Conservation (phyloP, 2,329 filamentous ascomycete genomes). For the Gnomoniopsis smithogilvyi region DNA sequence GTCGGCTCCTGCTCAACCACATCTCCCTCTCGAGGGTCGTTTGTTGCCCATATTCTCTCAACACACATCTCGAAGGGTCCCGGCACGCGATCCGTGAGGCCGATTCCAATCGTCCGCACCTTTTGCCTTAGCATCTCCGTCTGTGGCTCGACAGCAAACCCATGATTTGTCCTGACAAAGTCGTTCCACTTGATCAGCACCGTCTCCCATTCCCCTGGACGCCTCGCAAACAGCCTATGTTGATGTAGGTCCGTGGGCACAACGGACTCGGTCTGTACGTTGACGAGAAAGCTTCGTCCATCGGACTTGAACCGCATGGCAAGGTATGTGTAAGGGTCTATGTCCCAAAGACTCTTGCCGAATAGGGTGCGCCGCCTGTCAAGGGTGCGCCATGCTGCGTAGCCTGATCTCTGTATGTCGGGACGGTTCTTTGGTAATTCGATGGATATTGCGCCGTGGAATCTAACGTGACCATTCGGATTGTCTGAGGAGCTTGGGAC, state of each 20-base stretch:
- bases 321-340: slow-evolving; percentile 84
- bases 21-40: slow-evolving; percentile 46
- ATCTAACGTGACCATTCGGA: slow-evolving; percentile 63
- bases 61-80: slow-evolving; percentile 87
- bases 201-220: slow-evolving; percentile 89
- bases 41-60: slow-evolving; percentile 88
- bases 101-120: slow-evolving; percentile 80
- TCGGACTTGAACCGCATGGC: slow-evolving; percentile 88
- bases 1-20: slow-evolving; percentile 19
- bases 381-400: slow-evolving; percentile 83
- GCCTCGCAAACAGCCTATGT: slow-evolving; percentile 77
- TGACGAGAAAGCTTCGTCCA: slow-evolving; percentile 88
- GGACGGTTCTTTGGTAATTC: slow-evolving; percentile 72
- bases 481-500: slow-evolving; percentile 36
- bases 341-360: slow-evolving; percentile 80
- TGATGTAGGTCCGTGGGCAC: slow-evolving; percentile 96
- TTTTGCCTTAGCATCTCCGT: slow-evolving; percentile 83
- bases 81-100: slow-evolving; percentile 82
- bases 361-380: slow-evolving; percentile 79
- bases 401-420: slow-evolving; percentile 76
- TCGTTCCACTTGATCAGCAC: slow-evolving; percentile 87
- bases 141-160: slow-evolving; percentile 89
- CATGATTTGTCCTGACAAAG: slow-evolving; percentile 93
- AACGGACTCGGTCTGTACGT: slow-evolving; percentile 91
- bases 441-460: slow-evolving; percentile 85